Evolutionary conservation across 176 grass and related monocot genomes (phyloP), one percentile per base, ranked within the genome.

Genomic region (Panicum miliaceum): DNA sequence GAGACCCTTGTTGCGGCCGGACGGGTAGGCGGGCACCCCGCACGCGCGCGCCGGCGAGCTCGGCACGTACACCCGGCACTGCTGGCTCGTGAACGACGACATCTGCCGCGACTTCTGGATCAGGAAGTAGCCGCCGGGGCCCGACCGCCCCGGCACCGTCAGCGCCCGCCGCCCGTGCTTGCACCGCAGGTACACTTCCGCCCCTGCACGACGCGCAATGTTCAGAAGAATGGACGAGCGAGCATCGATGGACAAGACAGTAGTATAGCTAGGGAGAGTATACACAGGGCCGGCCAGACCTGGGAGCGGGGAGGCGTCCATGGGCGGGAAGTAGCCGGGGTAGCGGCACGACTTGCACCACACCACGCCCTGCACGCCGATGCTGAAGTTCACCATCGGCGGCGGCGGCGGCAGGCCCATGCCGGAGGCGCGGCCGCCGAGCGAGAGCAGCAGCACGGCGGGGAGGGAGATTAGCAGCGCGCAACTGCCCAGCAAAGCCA

Each of bases 81-180:
- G 75, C 54, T 71, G 59, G 76, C 83, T 92, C 68, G 90, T 92
- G 88, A 95, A 95, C 70, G 80, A 80, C 41, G 90, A 71, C 69
- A 82, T 22, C 65, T 84, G 76, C 78, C 64, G 64, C 74, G 90
- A 75, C 68, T 67, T 88, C 86, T 85, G 70, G 83, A 92, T 78
- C 83, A 82, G n/a, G 76, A 95, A 95, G 83, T 95, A 95, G 78
- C 93, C 93, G 15, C 54, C 32, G 0, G 22, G 3, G 2, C 87
- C 73, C 23, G 88, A 26, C 36, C 36, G 13, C 81, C 86, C 20
- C 19, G 38, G 22, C 88, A 18, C n/a, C n/a, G 81, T 69, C 73
- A 77, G 41, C 56, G 70, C 35, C 0, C 69, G 71, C 7, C 50
- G 43, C 18, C 82, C 60, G 65, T 75, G 84, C 23, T 66, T 65